Conservation (phyloP, 345 rosid species). For the Lepidium africanum region DNA sequence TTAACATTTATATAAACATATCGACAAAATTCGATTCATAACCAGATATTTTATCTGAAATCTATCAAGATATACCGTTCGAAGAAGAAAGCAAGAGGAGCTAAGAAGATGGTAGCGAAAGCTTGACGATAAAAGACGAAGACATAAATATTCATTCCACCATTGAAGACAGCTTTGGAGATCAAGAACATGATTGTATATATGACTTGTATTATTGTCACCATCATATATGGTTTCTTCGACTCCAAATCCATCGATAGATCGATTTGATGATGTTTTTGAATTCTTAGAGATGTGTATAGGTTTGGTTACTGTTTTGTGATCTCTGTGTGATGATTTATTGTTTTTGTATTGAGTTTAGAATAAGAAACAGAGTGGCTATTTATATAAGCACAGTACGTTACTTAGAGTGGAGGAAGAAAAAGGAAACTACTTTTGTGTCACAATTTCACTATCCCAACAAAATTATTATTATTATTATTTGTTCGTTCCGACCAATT, state of each 20-base stretch:
- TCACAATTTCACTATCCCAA: constrained; percentile 18
- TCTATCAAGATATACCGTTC: constrained; percentile 43
- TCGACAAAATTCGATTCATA: too few relatives aligned
- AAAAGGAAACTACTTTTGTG: constrained; percentile 17
- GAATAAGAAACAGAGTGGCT: constrained; percentile 5
- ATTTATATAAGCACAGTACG: constrained; percentile 12
- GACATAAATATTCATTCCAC: constrained; percentile 80
- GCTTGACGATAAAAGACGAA: constrained; percentile 88
- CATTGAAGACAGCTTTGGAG: constrained; percentile 82
- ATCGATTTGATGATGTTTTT: neutral
- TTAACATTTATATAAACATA: neutral
- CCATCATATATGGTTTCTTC: constrained; percentile 54
- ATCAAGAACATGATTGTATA: constrained; percentile 85
- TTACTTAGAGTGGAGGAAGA: neutral
- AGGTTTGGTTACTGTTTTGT: neutral
- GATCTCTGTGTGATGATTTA: neutral
- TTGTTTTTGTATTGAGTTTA: neutral
- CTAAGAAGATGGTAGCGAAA: constrained; percentile 58
- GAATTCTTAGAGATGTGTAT: neutral
- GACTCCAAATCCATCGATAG: constrained; percentile 34
- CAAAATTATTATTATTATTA: neutral
- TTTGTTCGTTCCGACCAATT: constrained; percentile 3
- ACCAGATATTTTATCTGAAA: too few relatives aligned
- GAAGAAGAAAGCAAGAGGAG: constrained; percentile 58
- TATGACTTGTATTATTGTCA: constrained; percentile 53